Evolutionary conservation across 2,329 filamentous ascomycete genomes (phyloP).

Genomic region (Neofusicoccum cordaticola): DNA sequence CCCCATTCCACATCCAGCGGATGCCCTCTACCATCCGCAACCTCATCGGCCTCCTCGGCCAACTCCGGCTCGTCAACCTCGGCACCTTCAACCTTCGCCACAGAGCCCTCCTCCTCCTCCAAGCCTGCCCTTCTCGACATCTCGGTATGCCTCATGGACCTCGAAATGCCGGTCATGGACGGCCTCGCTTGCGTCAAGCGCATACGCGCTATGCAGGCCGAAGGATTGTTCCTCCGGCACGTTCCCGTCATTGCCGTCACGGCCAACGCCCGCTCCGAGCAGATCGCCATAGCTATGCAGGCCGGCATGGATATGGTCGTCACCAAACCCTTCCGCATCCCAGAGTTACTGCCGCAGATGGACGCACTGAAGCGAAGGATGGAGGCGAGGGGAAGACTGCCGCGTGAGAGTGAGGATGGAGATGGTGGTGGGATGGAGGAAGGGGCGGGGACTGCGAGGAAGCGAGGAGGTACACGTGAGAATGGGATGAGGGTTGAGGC

Average conservation of each 20-base stretch:
- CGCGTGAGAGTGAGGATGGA: background rate
- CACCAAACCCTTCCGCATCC: slow-evolving; percentile 34
- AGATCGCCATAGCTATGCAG: slow-evolving; percentile 30
- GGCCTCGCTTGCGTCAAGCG: slow-evolving; percentile 32
- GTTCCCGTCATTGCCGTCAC: slow-evolving; percentile 37
- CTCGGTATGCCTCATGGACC: slow-evolving; percentile 35
- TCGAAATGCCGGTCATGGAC: slow-evolving; percentile 41
- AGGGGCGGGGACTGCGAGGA: background rate
- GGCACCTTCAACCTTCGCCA: background rate
- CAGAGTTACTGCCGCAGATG: slow-evolving; percentile 31
- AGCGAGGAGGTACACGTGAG: background rate
- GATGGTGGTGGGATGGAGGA: background rate
- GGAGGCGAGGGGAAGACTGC: background rate
- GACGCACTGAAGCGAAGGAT: slow-evolving; percentile 13
- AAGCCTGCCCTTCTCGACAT: slow-evolving; percentile 21
- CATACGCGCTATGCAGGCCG: slow-evolving; percentile 32
- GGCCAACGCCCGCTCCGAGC: slow-evolving; percentile 35
- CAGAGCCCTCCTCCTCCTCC: background rate
- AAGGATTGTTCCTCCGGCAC: slow-evolving; percentile 25
- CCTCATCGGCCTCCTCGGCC: too few relatives aligned
- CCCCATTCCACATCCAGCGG: too few relatives aligned
- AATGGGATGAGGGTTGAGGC: too few relatives aligned
- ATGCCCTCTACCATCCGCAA: too few relatives aligned
- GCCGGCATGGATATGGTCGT: slow-evolving; percentile 37
- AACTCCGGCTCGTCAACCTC: background rate